phyloP scores from a whole-genome alignment of 805 yeast genomes.

The Metschnikowia picachoensis region DNA sequence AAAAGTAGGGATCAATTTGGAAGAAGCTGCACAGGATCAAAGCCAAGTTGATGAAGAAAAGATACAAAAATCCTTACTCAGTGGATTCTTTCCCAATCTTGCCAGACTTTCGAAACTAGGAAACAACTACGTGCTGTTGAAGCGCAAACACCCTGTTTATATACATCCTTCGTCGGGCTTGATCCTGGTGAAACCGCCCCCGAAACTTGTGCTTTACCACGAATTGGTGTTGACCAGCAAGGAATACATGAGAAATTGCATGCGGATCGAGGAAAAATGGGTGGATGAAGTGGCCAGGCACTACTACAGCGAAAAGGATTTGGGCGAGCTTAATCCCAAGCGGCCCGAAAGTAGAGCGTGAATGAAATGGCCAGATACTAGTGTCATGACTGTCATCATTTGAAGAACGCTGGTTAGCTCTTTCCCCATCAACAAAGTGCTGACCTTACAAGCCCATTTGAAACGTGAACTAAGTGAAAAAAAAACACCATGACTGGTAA shows the following conservation, averaged over 20 bases:
- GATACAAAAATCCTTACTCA: constrained; percentile 52
- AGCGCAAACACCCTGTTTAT: constrained; percentile 66
- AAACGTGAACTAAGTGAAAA: too few species aligned
- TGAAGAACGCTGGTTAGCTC: too few species aligned
- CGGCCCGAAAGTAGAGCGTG: neutral
- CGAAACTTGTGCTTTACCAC: constrained; percentile 71
- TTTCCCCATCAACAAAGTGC: too few species aligned
- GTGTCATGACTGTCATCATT: too few species aligned
- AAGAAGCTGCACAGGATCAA: neutral
- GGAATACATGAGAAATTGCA: constrained; percentile 83
- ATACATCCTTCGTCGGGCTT: constrained; percentile 86
- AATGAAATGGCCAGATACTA: too few species aligned
- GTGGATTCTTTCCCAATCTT: constrained; percentile 69
- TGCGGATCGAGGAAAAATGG: constrained; percentile 72
- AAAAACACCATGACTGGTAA: too few species aligned
- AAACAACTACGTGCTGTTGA: constrained; percentile 62
- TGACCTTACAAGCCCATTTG: too few species aligned
- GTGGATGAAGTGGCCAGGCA: constrained; percentile 72
- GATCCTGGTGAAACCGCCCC: constrained; percentile 63
- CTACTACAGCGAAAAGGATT: constrained; percentile 32
- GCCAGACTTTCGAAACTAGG: constrained; percentile 60
- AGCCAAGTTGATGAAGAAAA: constrained; percentile 18
- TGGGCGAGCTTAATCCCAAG: constrained; percentile 14
- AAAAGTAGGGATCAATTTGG: constrained; percentile 42
- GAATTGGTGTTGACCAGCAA: constrained; percentile 80